A percentile compares a stretch with the other conserved stretches of the same genome.
Conservation (phyloP, 2,329 filamentous ascomycete genomes). For the Pseudogymnoascus sp. region DNA sequence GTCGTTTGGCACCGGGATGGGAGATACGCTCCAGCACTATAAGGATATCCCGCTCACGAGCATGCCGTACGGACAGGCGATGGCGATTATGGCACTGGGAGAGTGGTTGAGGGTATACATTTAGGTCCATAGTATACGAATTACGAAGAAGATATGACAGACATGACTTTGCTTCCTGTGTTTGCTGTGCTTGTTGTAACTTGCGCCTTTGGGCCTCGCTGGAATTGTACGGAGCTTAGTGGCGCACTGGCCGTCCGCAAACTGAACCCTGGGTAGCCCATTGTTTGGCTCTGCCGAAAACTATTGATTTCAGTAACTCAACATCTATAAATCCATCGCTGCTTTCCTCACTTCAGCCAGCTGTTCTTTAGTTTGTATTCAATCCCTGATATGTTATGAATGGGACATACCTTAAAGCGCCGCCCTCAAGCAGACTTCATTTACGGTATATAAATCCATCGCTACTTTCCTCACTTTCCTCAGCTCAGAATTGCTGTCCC, state of each 20-base stretch:
- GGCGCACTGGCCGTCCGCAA: not conserved
- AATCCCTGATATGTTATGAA: no score
- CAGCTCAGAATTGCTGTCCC: no score
- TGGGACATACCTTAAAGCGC: no score
- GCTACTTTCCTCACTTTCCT: no score
- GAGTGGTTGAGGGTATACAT: constrained; percentile 59
- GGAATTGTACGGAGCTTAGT: not conserved
- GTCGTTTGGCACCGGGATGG: constrained; percentile 75
- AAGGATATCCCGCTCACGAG: constrained; percentile 66
- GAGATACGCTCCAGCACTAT: constrained; percentile 63
- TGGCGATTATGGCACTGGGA: constrained; percentile 74
- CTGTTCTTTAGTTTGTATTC: no score
- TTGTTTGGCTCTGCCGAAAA: not conserved
- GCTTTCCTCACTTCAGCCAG: no score
- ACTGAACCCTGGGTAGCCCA: not conserved
- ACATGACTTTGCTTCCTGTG: not conserved
- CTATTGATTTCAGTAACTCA: not conserved
- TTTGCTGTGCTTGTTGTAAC: no score
- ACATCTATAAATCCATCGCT: no score
- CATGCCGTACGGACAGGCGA: constrained; percentile 79
- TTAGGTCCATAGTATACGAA: not conserved
- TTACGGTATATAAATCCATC: no score
- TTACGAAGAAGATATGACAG: not conserved
- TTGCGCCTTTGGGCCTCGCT: not conserved
- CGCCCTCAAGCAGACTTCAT: no score